phyloP scores from a whole-genome alignment of 169 alveolate species.

The Perkinsus chesapeaki region DNA sequence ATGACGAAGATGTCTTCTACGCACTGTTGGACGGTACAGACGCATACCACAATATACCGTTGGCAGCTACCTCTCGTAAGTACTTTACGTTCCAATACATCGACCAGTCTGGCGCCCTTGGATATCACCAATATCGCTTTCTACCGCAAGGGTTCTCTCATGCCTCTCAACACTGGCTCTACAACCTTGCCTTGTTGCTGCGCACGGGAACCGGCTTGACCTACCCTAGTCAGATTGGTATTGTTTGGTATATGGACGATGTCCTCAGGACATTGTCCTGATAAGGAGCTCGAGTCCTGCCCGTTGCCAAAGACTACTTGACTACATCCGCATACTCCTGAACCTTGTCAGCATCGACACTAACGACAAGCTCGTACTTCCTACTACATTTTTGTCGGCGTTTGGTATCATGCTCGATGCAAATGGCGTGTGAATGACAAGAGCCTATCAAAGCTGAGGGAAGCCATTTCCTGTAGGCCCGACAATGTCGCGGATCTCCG shows the following conservation, averaged over 20 bases:
- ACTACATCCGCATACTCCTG: neutral
- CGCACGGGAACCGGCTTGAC: neutral
- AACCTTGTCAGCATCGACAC: neutral
- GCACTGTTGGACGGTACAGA: neutral
- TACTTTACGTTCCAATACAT: neutral
- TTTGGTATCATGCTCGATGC: neutral
- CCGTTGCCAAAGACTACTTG: too few species aligned
- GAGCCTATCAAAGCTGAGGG: neutral
- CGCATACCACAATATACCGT: neutral
- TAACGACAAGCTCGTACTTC: neutral
- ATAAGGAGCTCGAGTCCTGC: neutral
- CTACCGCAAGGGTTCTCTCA: neutral
- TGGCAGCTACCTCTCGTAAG: neutral
- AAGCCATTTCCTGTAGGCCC: neutral
- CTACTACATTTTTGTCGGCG: neutral
- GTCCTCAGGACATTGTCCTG: neutral
- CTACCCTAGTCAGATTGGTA: neutral
- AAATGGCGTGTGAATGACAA: neutral
- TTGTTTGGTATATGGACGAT: neutral
- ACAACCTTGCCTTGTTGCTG: neutral
- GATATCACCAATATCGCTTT: neutral
- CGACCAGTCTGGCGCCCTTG: neutral
- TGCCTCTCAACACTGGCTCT: neutral
- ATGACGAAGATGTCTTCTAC: neutral
- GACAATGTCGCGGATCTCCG: neutral